phyloP scores from a whole-genome alignment of 129 eudicot species.

The Lactuca saligna region DNA sequence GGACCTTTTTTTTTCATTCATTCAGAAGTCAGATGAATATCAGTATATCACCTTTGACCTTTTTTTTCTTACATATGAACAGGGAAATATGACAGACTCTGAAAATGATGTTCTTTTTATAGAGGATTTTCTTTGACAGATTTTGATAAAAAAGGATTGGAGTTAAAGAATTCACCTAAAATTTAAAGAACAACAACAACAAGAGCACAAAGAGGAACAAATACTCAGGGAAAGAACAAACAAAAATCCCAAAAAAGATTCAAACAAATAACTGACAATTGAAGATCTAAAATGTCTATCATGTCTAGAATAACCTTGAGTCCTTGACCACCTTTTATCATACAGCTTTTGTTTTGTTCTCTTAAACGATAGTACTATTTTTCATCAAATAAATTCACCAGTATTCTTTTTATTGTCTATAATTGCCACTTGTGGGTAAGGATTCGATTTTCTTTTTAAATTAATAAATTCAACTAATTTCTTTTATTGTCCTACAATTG shows the following conservation, averaged over 20 bases:
- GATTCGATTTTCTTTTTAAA: too few relatives aligned
- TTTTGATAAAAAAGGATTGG: neutral
- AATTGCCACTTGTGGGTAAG: neutral
- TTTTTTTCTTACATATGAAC: constrained; percentile 1
- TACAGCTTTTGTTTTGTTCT: neutral
- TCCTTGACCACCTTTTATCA: neutral
- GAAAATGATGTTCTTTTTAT: neutral
- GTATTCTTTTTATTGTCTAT: neutral
- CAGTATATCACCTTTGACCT: neutral
- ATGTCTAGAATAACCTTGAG: neutral
- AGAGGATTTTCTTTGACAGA: neutral
- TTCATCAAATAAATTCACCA: neutral
- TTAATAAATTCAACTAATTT: neutral
- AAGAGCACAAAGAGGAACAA: neutral
- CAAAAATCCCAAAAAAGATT: neutral
- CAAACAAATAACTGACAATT: constrained; percentile 5
- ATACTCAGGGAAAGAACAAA: neutral
- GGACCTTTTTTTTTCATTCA: constrained; percentile 21
- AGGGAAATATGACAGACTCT: neutral
- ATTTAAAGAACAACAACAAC: neutral
- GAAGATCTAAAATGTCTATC: constrained; percentile 3
- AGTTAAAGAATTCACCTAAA: neutral
- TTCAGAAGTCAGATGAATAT: neutral
- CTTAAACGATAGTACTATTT: neutral
- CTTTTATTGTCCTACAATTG: neutral